Evolutionary conservation across 345 rosid species (phyloP), one percentile per base, ranked within the genome.

Genomic region (Carallia brachiata): DNA sequence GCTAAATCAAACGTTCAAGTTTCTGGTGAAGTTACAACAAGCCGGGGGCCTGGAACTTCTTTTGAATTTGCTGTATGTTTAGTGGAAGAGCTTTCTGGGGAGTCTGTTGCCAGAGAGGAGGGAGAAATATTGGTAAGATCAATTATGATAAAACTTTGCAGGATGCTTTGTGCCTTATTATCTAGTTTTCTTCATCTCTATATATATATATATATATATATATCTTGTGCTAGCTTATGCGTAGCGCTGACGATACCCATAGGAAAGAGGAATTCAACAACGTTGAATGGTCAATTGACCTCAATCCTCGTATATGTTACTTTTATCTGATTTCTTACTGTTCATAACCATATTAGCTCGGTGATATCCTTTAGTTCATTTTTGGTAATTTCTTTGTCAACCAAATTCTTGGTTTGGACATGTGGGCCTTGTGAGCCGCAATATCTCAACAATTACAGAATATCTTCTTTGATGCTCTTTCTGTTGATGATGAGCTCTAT

Each of bases 1-100:
- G 98, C 90, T 67, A 85, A 86, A 72, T 81, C 97, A n/a, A 91
- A 86, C 73, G 70, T 90, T 72, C 93, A 86, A 83, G 87, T 91
- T 74, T 91, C 97, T 8, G 89, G 91, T 61, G 96, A 88, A 80
- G 89, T 90, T 70, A 23, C 23, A 23, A 23, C 23, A 23, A 23
- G 23, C 23, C 23, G 23, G 23, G 23, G 23, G 23, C 23, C 23
- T 23, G 23, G 23, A 23, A 23, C 23, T 23, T 23, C 23, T 23
- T 23, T 23, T 23, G 23, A 23, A 23, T 23, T 23, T 23, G 23
- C 23, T 23, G 23, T 23, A 23, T 23, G 23, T 23, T 23, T 23
- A 23, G 23, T 23, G 23, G 23, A 23, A 23, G 23, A 23, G 23
- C 23, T 23, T 23, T 23, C 23, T 23, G 23, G 23, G 23, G 23